phyloP scores from a whole-genome alignment of 176 grass and related monocot species.

The Urochloa ruziziensis region DNA sequence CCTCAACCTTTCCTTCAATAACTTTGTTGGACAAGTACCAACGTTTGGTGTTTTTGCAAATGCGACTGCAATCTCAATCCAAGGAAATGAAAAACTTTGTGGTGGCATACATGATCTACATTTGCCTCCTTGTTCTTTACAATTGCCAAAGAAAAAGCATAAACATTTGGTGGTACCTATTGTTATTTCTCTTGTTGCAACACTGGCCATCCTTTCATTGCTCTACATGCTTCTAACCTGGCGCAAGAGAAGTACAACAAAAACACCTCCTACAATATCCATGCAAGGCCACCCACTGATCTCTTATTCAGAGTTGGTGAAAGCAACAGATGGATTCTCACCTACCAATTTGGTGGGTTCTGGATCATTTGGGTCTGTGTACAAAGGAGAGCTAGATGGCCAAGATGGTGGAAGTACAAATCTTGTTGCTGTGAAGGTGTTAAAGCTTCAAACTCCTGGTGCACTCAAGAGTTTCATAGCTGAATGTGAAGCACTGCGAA shows the following conservation, averaged over 20 bases:
- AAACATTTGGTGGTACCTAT: background rate
- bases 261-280: background rate
- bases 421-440: slow-evolving; percentile 34
- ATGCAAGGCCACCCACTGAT: background rate
- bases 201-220: background rate
- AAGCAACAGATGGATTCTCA: slow-evolving; percentile 8
- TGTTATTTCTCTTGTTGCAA: slow-evolving; percentile 10
- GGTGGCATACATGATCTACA: too few species aligned
- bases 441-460: background rate
- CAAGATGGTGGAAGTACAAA: background rate
- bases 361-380: slow-evolving; percentile 20
- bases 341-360: background rate
- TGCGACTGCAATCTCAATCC: too few species aligned
- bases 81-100: too few species aligned
- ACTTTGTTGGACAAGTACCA: background rate
- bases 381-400: background rate
- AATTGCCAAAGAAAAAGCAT: background rate
- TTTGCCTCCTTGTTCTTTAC: background rate
- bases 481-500: slow-evolving; percentile 34
- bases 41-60: too few species aligned
- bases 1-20: background rate
- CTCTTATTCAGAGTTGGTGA: background rate
- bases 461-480: slow-evolving; percentile 23
- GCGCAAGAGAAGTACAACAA: background rate
- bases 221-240: background rate